Conservation (phyloP, 345 rosid genomes). For the Gossypium rotundifolium region DNA sequence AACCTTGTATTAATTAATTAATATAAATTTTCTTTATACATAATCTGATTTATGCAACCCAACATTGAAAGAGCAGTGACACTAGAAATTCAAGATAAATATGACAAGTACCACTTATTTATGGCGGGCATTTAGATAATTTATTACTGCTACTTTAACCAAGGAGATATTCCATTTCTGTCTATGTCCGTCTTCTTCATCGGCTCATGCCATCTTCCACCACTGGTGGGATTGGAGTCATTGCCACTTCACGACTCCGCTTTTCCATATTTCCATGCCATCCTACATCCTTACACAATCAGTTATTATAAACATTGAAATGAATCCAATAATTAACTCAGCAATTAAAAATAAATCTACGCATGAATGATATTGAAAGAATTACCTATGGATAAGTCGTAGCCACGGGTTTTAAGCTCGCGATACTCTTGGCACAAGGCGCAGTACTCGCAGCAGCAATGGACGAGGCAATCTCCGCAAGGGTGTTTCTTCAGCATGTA, state of each 20-base stretch:
- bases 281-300: constrained; percentile 11
- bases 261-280: constrained; percentile 33
- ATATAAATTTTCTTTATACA: neutral
- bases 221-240: constrained; percentile 16
- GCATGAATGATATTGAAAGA: neutral
- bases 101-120: neutral
- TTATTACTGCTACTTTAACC: neutral
- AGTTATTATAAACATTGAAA: no score
- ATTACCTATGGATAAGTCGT: constrained; percentile 29
- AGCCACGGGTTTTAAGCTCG: constrained; percentile 34
- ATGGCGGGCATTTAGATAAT: neutral
- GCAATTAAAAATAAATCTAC: neutral
- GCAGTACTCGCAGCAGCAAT: constrained; percentile 30
- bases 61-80: neutral
- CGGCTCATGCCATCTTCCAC: constrained; percentile 29
- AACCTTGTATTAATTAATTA: neutral
- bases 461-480: constrained; percentile 27
- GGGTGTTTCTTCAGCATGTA: constrained; percentile 18
- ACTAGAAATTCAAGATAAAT: neutral
- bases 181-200: neutral
- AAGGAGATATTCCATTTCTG: neutral
- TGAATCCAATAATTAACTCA: no score
- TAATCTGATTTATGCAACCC: neutral
- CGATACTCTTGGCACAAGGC: constrained; percentile 41
- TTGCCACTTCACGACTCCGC: constrained; percentile 23